Conservation (phyloP, 208 protist species). For the Acanthamoeba lenticulata region DNA sequence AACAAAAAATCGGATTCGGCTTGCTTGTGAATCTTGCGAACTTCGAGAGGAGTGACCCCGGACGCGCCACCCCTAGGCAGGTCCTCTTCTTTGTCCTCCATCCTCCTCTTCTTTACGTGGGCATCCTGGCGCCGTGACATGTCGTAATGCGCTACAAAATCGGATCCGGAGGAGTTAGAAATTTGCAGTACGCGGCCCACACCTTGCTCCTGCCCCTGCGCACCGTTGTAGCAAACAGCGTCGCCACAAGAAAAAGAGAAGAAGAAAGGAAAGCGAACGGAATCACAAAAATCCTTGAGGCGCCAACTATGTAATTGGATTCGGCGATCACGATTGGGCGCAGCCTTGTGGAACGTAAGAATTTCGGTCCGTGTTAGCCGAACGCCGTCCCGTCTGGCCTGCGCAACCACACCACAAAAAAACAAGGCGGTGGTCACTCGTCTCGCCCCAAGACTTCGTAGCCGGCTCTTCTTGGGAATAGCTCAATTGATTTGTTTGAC, state of each 20-base stretch:
- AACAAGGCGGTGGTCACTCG: too few species aligned
- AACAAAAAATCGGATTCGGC: slow-evolving; percentile 60
- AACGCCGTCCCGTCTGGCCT: neutral
- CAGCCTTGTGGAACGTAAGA: too few species aligned
- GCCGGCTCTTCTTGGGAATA: too few species aligned
- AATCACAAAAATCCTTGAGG: neutral
- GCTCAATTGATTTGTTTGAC: too few species aligned
- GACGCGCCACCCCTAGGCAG: neutral
- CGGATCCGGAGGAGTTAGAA: neutral
- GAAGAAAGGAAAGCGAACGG: neutral
- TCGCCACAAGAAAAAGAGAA: neutral
- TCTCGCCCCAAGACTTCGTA: too few species aligned
- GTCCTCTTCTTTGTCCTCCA: slow-evolving; percentile 25
- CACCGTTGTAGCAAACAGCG: neutral
- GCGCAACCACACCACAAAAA: neutral
- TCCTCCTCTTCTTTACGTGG: slow-evolving; percentile 13
- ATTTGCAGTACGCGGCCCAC: neutral
- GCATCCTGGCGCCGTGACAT: neutral
- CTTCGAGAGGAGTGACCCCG: slow-evolving; percentile 6
- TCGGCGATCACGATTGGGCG: too few species aligned
- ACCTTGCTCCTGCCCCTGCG: neutral
- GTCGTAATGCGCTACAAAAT: neutral
- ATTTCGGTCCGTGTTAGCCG: neutral
- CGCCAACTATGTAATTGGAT: too few species aligned
- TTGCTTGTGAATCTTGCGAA: slow-evolving; percentile 42